Base-by-base conservation (phyloP, 305 asterid species). In the Ruellia speciosa region DNA sequence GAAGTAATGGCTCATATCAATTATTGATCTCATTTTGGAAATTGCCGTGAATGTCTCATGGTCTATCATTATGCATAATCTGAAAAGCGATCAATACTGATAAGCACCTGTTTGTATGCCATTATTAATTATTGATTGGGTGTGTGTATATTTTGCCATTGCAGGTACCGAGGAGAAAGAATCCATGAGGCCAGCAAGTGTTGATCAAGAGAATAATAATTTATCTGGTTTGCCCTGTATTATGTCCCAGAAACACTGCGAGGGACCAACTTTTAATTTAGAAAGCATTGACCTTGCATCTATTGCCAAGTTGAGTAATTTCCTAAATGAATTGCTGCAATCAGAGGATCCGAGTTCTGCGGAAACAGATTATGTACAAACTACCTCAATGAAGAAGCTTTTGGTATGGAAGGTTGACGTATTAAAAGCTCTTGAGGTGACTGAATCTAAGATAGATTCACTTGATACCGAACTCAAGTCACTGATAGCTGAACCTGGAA, bases 101-200 rank as follows among this genome's bases (percentile, higher is more conserved):
- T 41, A 20, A 51, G 54, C 37, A 41, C 46, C 19, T n/a, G n/a
- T n/a, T 37, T 50, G 5, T n/a, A 39, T 48, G 20, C 45, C 49
- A 18, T 9, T 39, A 18, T 46, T 52, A 59, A 11, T 49, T 15
- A 7, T 3, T 28, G 14, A 15, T 62, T n/a, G n/a, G n/a, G n/a
- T n/a, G n/a, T n/a, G 6, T 37, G 2, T 37, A 10, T 55, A 5
- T 35, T 16, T 14, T 31, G 24, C 39, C 0, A 14, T 39, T 65
- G 47, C 92, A 93, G 99, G 96, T 66, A 57, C 61, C 14, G 96
- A 79, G 76, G 96, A 86, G 79, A 86, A 87, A 67, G 82, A 70
- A 37, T 73, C 79, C 39, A 47, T 49, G 66, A 81, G 79, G 76
- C 70, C 80, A 43, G 79, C 68, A 51, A 67, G 62, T 58, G 61